These are phyloP conservation scores for Phytophthora aleatoria DNA, from an alignment of 352 stramenopile genomes.

Conservation along the genomic window DNA sequence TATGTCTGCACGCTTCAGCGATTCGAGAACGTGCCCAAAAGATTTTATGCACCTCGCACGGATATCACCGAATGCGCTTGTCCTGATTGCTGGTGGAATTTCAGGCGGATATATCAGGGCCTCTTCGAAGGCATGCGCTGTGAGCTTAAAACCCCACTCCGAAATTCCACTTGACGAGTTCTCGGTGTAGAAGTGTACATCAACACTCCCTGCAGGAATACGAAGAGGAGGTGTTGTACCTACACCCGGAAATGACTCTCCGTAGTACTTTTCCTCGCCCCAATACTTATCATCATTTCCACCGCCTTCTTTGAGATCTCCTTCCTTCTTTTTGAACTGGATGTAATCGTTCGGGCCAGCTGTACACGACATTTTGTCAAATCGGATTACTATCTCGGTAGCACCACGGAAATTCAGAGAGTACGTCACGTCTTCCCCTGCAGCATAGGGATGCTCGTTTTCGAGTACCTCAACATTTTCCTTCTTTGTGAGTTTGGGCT, in stretches of 20 bases:
- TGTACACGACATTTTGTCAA: conserved; percentile 79
- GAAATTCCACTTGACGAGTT: conserved; percentile 39
- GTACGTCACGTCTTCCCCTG: conserved; percentile 67
- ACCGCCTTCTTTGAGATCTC: conserved; percentile 17
- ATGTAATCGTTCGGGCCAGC: conserved; percentile 81
- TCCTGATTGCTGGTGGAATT: conserved; percentile 42
- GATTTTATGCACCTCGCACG: conserved; percentile 64
- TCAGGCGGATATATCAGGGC: conserved; percentile 56
- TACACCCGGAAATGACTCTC: conserved; percentile 71
- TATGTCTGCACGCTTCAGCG: conserved; percentile 16
- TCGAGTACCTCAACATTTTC: conserved; percentile 80
- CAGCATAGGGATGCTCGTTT: conserved; percentile 74
- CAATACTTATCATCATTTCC: conserved; percentile 45
- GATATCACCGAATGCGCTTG: conserved; percentile 61
- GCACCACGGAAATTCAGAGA: conserved; percentile 70
- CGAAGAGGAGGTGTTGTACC: conserved; percentile 54
- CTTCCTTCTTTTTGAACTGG: conserved; percentile 65
- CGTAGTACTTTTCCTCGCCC: conserved; percentile 79
- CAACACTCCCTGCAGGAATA: conserved; percentile 66
- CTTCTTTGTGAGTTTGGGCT: conserved; percentile 59
- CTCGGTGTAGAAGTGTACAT: conserved; percentile 79
- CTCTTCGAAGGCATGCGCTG: conserved; percentile 69
- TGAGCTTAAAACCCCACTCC: conserved; percentile 88
- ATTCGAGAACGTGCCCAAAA: conserved; percentile 37
- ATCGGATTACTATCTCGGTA: conserved; percentile 76